These are phyloP conservation scores for Aspergillus quadricinctus DNA, from an alignment of 2,329 filamentous ascomycete species.

Conservation along the genomic window DNA sequence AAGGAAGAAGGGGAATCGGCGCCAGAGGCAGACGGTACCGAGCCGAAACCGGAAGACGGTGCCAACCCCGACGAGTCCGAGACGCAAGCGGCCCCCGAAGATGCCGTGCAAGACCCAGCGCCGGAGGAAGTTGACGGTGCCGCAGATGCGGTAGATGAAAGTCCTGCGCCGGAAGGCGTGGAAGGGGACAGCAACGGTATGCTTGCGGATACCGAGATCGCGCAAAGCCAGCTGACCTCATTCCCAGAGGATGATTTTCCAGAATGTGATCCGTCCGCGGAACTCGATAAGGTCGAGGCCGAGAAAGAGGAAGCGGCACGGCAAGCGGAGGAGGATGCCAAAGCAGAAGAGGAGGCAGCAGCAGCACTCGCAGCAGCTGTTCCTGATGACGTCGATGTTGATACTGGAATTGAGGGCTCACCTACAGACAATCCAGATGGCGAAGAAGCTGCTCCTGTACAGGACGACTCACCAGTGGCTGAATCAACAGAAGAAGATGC, in stretches of 20 bases:
- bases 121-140: not conserved
- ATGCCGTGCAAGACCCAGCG: slow-evolving; percentile 7
- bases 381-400: slow-evolving; percentile 7
- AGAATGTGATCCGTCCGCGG: slow-evolving; percentile 28
- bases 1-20: slow-evolving; percentile 16
- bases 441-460: not conserved
- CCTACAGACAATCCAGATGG: slow-evolving; percentile 1
- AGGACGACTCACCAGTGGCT: slow-evolving; percentile 2
- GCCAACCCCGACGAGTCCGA: slow-evolving; percentile 7
- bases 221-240: slow-evolving; percentile 10
- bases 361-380: slow-evolving; percentile 8
- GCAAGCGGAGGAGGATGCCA: slow-evolving; percentile 29
- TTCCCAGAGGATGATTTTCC: slow-evolving; percentile 32
- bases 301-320: slow-evolving; percentile 31
- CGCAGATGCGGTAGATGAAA: slow-evolving; percentile 2
- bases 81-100: slow-evolving; percentile 10
- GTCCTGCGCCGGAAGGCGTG: slow-evolving; percentile 4
- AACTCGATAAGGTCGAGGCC: slow-evolving; percentile 27
- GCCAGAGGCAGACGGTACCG: slow-evolving; percentile 7
- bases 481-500: slow-evolving; percentile 6
- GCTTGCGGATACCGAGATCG: slow-evolving; percentile 2
- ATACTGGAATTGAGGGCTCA: slow-evolving; percentile 5
- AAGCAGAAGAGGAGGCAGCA: slow-evolving; percentile 22
- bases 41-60: slow-evolving; percentile 7
- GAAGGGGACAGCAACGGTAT: slow-evolving; percentile 23